Evolutionary conservation across 2,329 filamentous ascomycete species (phyloP).

Genomic region (Colletotrichum sp.): DNA sequence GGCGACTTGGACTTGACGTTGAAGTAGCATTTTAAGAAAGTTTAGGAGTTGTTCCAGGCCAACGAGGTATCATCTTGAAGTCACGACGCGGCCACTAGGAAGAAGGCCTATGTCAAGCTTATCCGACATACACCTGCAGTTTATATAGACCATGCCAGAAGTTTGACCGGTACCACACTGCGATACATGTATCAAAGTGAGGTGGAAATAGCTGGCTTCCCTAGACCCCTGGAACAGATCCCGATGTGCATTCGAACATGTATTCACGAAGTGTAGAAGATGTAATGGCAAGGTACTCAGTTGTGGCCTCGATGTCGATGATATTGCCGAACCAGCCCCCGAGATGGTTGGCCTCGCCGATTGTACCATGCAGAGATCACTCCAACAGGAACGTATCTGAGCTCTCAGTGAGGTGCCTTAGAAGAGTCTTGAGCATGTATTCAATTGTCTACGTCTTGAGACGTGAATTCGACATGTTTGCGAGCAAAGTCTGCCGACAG

Average conservation of each 20-base stretch:
- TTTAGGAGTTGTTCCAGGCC: background rate
- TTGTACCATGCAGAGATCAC: background rate
- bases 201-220: background rate
- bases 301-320: accelerated
- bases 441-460: background rate
- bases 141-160: background rate
- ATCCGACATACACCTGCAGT: background rate
- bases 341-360: background rate
- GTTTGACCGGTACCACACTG: background rate
- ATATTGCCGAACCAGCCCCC: background rate
- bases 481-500: background rate
- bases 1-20: background rate
- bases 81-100: background rate
- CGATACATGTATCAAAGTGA: background rate
- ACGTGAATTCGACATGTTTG: background rate
- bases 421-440: background rate
- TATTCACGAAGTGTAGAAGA: background rate
- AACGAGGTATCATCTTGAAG: background rate
- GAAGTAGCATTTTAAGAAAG: background rate
- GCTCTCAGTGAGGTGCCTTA: background rate
- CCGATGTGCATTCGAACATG: background rate
- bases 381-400: background rate
- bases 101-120: background rate
- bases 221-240: background rate
- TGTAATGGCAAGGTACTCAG: background rate